Evolutionary conservation across 495 filamentous ascomycete genomes (phyloP).

Genomic region (Cetradonia linearis): DNA sequence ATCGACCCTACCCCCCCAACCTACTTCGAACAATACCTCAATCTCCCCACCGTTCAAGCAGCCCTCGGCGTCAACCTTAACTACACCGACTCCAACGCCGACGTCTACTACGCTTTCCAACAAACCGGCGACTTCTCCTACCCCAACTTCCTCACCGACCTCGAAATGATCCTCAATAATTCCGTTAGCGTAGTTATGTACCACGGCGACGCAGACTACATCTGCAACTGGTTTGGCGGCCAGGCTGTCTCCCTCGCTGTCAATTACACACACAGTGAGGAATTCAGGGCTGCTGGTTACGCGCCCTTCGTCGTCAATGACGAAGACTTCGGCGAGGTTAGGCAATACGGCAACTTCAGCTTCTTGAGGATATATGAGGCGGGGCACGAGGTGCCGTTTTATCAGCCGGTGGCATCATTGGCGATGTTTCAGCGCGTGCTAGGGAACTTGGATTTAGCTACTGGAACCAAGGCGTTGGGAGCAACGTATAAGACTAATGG

Average conservation of each 20-base stretch:
- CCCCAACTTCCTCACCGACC: conserved; percentile 34
- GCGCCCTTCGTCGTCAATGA: conserved; percentile 32
- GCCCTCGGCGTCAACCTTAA: conserved; percentile 43
- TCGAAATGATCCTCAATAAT: conserved; percentile 36
- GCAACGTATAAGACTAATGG: conserved; percentile 38
- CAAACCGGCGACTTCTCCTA: conserved; percentile 42
- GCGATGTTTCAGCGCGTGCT: conserved; percentile 33
- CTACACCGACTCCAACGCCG: conserved; percentile 34
- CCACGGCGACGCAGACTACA: conserved; percentile 39
- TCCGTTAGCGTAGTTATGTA: conserved; percentile 37
- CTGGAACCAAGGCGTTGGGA: conserved; percentile 33
- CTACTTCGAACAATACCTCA: conserved; percentile 40
- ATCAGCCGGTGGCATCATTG: conserved; percentile 35
- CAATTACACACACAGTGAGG: conserved; percentile 32
- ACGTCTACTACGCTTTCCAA: conserved; percentile 37
- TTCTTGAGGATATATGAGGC: conserved; percentile 37
- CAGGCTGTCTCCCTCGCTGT: conserved; percentile 49
- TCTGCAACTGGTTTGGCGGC: conserved; percentile 46
- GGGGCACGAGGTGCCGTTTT: conserved; percentile 30
- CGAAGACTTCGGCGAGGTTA: conserved; percentile 34
- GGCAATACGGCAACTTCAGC: conserved; percentile 37
- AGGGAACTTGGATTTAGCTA: conserved; percentile 25
- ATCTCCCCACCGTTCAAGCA: conserved; percentile 35
- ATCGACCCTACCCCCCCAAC: conserved; percentile 40
- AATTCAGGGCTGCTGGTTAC: conserved; percentile 50